Percentiles rank a stretch among this genome's conserved stretches.
Evolutionary conservation across 106 monocot genomes (phyloP).

Genomic region (Dendrobium chrysotoxum): DNA sequence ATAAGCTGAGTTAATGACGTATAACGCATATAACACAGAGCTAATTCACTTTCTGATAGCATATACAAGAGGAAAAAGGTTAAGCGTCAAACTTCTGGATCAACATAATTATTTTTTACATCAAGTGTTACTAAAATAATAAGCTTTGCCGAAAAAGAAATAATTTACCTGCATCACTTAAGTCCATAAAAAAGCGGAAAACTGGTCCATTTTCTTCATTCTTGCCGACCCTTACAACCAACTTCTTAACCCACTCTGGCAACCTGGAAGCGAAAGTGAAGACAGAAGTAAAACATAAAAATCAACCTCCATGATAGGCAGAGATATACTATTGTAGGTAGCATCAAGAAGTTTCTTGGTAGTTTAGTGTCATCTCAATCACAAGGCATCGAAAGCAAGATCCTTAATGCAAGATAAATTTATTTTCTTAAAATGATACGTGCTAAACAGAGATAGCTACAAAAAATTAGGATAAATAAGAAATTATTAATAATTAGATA

Average conservation of each 20-base stretch:
- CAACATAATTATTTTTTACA: neutral
- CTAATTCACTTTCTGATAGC: neutral
- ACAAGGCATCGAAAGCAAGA: neutral
- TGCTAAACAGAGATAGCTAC: neutral
- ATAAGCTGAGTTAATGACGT: neutral
- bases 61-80: neutral
- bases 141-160: neutral
- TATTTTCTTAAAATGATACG: neutral
- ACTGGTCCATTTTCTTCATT: conserved; percentile 56
- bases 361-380: neutral
- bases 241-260: conserved; percentile 72
- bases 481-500: neutral
- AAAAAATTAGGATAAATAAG: neutral
- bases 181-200: conserved; percentile 94
- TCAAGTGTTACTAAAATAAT: neutral
- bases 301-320: neutral
- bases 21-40: neutral
- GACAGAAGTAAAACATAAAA: neutral
- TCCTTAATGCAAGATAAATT: neutral
- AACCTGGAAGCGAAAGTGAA: conserved; percentile 36
- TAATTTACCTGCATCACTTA: conserved; percentile 74
- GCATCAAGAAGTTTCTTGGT: neutral
- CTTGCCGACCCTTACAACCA: conserved; percentile 43
- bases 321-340: neutral
- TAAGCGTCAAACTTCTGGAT: neutral